Percentiles rank a stretch among this genome's conserved stretches.
phyloP scores from a whole-genome alignment of 1,284 basidiomycete genomes.

The Microbotryomycetes sp. region DNA sequence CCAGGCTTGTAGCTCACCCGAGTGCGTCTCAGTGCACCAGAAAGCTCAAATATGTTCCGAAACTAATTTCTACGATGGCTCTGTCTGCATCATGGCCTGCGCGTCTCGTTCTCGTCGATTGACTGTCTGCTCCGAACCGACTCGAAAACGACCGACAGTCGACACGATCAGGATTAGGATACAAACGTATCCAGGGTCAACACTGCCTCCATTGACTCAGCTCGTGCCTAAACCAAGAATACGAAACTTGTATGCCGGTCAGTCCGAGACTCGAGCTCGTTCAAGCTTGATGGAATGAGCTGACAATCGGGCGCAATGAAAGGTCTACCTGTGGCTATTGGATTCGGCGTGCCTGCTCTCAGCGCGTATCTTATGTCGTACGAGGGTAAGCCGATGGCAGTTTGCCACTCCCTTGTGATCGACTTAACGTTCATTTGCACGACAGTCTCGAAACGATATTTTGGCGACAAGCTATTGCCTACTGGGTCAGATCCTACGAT shows the following conservation, averaged over 20 bases:
- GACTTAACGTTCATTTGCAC: not conserved
- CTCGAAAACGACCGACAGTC: constrained; percentile 8
- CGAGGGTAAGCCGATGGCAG: constrained; percentile 18
- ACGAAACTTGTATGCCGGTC: constrained; percentile 26
- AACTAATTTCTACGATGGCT: too few relatives aligned
- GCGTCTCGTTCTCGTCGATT: too few relatives aligned
- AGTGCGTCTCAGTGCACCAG: constrained; percentile 14
- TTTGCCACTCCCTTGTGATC: not conserved
- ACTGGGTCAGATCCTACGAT: constrained; percentile 23
- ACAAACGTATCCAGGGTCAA: constrained; percentile 29
- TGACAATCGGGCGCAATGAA: not conserved
- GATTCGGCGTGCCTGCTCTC: constrained; percentile 31
- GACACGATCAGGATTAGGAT: constrained; percentile 33
- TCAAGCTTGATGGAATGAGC: not conserved
- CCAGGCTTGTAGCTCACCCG: constrained; percentile 30
- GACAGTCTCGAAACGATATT: constrained; percentile 26
- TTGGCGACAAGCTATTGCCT: constrained; percentile 17
- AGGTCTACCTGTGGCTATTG: constrained; percentile 34
- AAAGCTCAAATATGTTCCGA: not conserved
- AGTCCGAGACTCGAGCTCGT: not conserved
- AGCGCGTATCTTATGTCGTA: constrained; percentile 31
- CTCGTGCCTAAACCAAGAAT: constrained; percentile 26
- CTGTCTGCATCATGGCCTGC: too few relatives aligned
- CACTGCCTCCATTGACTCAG: constrained; percentile 25
- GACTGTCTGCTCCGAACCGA: not conserved